Conservation (phyloP, 768 basidiomycete species). For the Lactarius vividus region DNA sequence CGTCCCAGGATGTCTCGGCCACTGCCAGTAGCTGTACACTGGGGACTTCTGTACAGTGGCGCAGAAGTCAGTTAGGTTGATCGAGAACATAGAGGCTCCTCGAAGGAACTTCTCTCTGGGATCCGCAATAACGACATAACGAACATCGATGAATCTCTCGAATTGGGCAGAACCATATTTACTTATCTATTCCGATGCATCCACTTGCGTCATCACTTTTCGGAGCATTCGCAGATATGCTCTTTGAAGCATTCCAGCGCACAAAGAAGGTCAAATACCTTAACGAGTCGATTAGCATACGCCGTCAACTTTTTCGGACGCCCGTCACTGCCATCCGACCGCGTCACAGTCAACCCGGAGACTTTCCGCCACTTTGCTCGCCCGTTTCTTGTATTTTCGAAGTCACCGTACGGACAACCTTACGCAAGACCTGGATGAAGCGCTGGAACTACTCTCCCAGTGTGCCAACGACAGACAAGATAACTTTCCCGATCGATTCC, state of each 20-base stretch:
- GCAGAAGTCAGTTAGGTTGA: too few relatives aligned
- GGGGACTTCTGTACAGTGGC: neutral
- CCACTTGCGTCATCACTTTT: neutral
- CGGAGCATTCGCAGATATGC: neutral
- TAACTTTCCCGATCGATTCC: neutral
- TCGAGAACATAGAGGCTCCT: neutral
- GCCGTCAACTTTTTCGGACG: neutral
- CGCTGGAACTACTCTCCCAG: neutral
- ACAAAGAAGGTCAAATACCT: neutral
- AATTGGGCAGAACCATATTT: neutral
- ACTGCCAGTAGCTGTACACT: neutral
- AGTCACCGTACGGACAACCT: neutral
- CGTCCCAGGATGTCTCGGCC: neutral
- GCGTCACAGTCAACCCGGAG: fast-evolving
- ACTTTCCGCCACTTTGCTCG: neutral
- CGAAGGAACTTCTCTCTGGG: neutral
- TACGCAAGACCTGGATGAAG: neutral
- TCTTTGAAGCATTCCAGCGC: neutral
- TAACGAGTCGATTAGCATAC: neutral
- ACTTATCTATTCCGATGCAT: neutral
- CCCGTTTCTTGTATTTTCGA: neutral
- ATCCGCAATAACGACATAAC: neutral
- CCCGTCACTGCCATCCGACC: neutral
- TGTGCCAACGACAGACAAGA: neutral
- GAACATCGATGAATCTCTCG: neutral